Base-by-base conservation (phyloP, 805 yeast species). In the Monosporozyma siamensis region DNA sequence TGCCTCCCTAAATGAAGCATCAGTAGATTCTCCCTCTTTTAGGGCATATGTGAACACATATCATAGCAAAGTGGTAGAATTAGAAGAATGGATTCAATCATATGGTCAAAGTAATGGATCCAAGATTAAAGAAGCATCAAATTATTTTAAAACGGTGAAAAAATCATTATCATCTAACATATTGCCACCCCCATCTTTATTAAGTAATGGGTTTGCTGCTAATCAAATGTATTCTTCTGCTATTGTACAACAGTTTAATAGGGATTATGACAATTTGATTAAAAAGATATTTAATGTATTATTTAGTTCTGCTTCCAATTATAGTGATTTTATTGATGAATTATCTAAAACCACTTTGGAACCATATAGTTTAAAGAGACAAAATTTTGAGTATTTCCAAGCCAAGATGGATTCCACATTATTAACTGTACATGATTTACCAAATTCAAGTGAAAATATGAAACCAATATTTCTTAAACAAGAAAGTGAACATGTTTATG, bases 401-500 rank as follows among this genome's bases (percentile, higher is more conserved):
- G 59, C 65, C 2, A 77, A 78, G 50, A 83, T 80, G 54, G 95
- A 88, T 57, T 55, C 66, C 3, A 72, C 76, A 29, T 60, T 78
- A 34, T 57, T 62, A 1, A 69, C 74, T 41, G 83, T 73, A 54
- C 64, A 75, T 48, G 6, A 72, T 74, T 26, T 69, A 80, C 8
- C 80, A 76, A 37, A 41, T 1, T 23, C 44, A 1, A 52, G 57
- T 71, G 4, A 77, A 74, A 47, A 34, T 15, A 27, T 44, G 3
- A 82, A 78, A 34, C 75, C 92, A 0, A 59, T 67, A 4, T 47
- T 46, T 22, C 42, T 80, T 1, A 70, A 79, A 44, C 95, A 88
- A 52, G 95, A 88, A 58, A 84, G 92, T 1, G 68, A 71, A 43
- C 88, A 82, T 44, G 62, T 87, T 30, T 82, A 72, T 48, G 82